phyloP scores from a whole-genome alignment of 2,329 filamentous ascomycete species.

The Drechslerella dactyloides region DNA sequence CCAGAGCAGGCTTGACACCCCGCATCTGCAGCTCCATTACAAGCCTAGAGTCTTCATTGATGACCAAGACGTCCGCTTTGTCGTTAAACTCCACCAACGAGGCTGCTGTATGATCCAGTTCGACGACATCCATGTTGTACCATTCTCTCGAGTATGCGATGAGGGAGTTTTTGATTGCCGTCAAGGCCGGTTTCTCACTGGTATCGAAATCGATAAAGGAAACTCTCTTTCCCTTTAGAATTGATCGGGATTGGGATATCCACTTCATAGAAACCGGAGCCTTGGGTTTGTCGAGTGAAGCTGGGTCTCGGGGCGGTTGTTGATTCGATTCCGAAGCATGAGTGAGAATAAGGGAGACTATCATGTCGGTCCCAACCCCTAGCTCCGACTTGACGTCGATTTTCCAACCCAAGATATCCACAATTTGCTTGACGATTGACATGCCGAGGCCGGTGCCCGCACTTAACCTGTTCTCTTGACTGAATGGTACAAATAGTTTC shows the following conservation, averaged over 20 bases:
- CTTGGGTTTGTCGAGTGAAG: no score
- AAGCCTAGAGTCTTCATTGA: constrained; percentile 39
- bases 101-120: constrained; percentile 10
- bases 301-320: not conserved
- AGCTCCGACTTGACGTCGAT: constrained; percentile 66
- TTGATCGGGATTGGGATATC: not conserved
- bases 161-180: constrained; percentile 55
- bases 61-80: constrained; percentile 24
- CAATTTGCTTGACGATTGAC: constrained; percentile 69
- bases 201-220: not conserved
- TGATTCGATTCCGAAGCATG: constrained; percentile 12
- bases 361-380: constrained; percentile 65
- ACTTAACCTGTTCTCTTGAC: constrained; percentile 68
- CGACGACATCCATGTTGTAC: constrained; percentile 57
- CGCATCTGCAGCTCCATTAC: constrained; percentile 23
- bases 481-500: constrained; percentile 69
- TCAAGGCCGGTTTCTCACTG: constrained; percentile 11
- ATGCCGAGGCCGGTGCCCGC: constrained; percentile 71
- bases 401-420: constrained; percentile 66
- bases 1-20: constrained; percentile 53
- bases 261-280: not conserved
- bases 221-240: not conserved
- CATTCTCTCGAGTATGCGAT: constrained; percentile 56
- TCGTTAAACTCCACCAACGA: constrained; percentile 38
- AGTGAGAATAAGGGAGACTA: constrained; percentile 60